Conservation (phyloP, 768 basidiomycete genomes). For the Termitomyces sp. region DNA sequence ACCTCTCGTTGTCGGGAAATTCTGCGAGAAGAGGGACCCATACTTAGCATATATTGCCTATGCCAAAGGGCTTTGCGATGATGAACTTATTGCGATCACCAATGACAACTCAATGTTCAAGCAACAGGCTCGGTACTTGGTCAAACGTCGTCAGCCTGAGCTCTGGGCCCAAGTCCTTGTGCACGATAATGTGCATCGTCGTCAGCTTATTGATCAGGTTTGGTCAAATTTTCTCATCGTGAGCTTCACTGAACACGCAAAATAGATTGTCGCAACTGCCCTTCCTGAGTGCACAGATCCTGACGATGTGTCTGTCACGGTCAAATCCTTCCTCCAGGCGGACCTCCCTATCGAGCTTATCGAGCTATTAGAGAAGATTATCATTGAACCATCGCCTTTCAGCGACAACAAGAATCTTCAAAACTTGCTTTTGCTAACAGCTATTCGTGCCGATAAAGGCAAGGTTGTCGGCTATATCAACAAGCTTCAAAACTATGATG, state of each 20-base stretch:
- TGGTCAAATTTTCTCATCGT: constrained; percentile 11
- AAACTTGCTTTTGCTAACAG: constrained; percentile 91
- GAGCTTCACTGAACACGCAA: constrained; percentile 4
- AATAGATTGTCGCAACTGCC: constrained; percentile 87
- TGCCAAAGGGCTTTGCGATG: constrained; percentile 98
- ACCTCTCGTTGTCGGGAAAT: constrained; percentile 95
- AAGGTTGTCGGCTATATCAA: constrained; percentile 98
- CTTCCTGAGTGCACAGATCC: constrained; percentile 97
- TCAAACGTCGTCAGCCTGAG: constrained; percentile 92
- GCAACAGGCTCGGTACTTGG: constrained; percentile 96
- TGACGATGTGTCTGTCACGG: constrained; percentile 96
- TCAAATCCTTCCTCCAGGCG: constrained; percentile 97
- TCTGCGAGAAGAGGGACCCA: constrained; percentile 98
- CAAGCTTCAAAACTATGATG: constrained; percentile 94
- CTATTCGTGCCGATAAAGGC: constrained; percentile 96
- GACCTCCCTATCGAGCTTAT: constrained; percentile 97
- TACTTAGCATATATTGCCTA: constrained; percentile 99
- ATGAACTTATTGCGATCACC: constrained; percentile 94
- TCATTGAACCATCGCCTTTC: constrained; percentile 96
- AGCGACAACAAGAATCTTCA: constrained; percentile 97
- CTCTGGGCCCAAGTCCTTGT: constrained; percentile 95
- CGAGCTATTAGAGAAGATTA: constrained; percentile 97
- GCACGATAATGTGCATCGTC: constrained; percentile 87
- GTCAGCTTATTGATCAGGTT: constrained; percentile 91
- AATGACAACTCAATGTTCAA: constrained; percentile 99